Percentiles rank a stretch among this genome's conserved stretches.
These are phyloP conservation scores for Spongispora temasekensis DNA, from an alignment of 1,284 basidiomycete species.

Conservation along the genomic window DNA sequence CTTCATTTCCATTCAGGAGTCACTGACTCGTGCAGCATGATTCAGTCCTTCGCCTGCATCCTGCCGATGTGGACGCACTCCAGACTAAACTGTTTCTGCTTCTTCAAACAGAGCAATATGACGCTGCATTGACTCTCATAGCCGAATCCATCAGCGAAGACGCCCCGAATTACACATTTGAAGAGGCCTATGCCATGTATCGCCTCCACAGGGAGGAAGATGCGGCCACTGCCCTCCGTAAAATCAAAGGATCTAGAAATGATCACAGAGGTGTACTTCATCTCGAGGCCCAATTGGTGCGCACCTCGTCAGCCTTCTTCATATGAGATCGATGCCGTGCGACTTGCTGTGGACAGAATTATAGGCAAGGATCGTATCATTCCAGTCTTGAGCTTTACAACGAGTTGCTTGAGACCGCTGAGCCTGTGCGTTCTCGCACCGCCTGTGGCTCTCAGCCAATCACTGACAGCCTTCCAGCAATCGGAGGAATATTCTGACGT, in stretches of 20 bases:
- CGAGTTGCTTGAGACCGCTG: slow-evolving; percentile 71
- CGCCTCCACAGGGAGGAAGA: slow-evolving; percentile 74
- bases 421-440: slow-evolving; percentile 53
- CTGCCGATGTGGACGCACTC: slow-evolving; percentile 68
- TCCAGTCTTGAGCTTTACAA: slow-evolving; percentile 75
- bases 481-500: slow-evolving; percentile 89
- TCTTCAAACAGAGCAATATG: slow-evolving; percentile 81
- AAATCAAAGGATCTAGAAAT: slow-evolving; percentile 46
- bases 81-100: slow-evolving; percentile 83
- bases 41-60: slow-evolving; percentile 69
- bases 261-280: slow-evolving; percentile 70
- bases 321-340: slow-evolving; percentile 20
- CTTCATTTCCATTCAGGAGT: slow-evolving; percentile 27
- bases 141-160: slow-evolving; percentile 30
- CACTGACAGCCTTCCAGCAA: slow-evolving; percentile 45
- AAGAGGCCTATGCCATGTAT: slow-evolving; percentile 81
- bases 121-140: slow-evolving; percentile 56
- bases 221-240: slow-evolving; percentile 54
- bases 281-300: slow-evolving; percentile 82
- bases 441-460: slow-evolving; percentile 3
- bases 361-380: slow-evolving; percentile 76
- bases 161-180: slow-evolving; percentile 51
- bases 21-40: slow-evolving; percentile 16
- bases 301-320: slow-evolving; percentile 33
- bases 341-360: slow-evolving; percentile 49